A percentile compares a stretch with the other conserved stretches of the same genome.
Evolutionary conservation across 2,329 filamentous ascomycete genomes (phyloP).

Genomic region (Microdochium nivale): DNA sequence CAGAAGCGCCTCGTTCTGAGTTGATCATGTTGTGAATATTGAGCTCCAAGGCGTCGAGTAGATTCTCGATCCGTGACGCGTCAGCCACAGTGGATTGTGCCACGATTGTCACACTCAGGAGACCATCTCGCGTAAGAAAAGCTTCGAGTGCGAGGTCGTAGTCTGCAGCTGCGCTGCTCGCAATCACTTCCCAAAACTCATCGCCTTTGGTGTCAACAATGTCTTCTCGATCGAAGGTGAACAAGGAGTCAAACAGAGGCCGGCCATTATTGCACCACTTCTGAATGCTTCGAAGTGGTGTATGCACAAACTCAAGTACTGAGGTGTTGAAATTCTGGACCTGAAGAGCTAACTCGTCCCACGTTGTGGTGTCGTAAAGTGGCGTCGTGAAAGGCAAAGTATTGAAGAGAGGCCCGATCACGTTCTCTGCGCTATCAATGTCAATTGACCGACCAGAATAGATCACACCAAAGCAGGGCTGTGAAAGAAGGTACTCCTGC

Average conservation of each 20-base stretch:
- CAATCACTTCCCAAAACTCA: constrained; percentile 44
- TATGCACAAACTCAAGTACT: constrained; percentile 67
- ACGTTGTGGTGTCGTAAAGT: constrained; percentile 36
- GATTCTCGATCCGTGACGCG: constrained; percentile 13
- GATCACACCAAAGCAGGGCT: constrained; percentile 61
- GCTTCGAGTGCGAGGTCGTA: constrained; percentile 75
- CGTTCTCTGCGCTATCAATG: constrained; percentile 52
- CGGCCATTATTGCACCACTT: constrained; percentile 62
- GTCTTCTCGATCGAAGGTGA: constrained; percentile 63
- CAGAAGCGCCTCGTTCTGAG: constrained; percentile 1
- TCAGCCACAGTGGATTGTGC: constrained; percentile 36
- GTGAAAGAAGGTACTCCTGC: constrained; percentile 34
- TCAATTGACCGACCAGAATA: constrained; percentile 71
- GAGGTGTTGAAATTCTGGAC: constrained; percentile 66
- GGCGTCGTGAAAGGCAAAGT: constrained; percentile 65
- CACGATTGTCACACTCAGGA: constrained; percentile 50
- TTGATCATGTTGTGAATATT: constrained; percentile 15
- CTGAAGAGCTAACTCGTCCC: constrained; percentile 48
- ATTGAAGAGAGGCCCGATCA: constrained; percentile 83
- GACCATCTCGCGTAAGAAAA: constrained; percentile 30
- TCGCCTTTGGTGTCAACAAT: constrained; percentile 14
- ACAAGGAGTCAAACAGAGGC: constrained; percentile 69
- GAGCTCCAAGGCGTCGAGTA: constrained; percentile 32
- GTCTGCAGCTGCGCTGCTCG: constrained; percentile 45
- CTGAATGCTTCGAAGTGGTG: constrained; percentile 67